Evolutionary conservation across 2,329 filamentous ascomycete genomes (phyloP).

Genomic region (Ascochyta viciae-villosae): DNA sequence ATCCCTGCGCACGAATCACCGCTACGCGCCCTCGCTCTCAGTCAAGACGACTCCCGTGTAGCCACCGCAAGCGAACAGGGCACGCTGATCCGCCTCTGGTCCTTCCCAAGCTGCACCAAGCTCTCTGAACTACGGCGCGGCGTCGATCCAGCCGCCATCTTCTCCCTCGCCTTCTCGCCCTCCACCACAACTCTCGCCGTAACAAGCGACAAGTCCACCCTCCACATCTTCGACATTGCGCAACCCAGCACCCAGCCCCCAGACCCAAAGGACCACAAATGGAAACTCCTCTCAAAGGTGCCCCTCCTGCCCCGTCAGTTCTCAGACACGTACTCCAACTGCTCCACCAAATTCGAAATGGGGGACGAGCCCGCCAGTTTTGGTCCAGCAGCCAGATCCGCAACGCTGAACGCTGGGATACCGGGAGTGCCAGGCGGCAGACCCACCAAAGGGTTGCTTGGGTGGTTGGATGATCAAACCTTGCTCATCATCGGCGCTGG

Average conservation of each 20-base stretch:
- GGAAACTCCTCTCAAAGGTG: conserved; percentile 83
- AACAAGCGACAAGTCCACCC: conserved; percentile 94
- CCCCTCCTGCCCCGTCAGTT: conserved; percentile 87
- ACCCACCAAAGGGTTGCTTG: conserved; percentile 82
- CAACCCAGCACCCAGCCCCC: conserved; percentile 5
- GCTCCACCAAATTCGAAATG: conserved; percentile 80
- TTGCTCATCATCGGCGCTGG: conserved; percentile 82
- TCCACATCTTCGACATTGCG: conserved; percentile 88
- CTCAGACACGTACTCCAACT: conserved; percentile 87
- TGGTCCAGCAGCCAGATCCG: conserved; percentile 38
- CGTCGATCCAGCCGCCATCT: conserved; percentile 86
- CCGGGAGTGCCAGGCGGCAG: conserved; percentile 62
- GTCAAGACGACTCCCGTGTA: conserved; percentile 78
- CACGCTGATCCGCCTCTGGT: conserved; percentile 86
- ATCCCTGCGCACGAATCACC: conserved; percentile 87
- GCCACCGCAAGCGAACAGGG: conserved; percentile 94
- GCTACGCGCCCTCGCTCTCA: conserved; percentile 80
- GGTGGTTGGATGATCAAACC: conserved; percentile 79
- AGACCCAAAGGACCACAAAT: conserved; percentile 62
- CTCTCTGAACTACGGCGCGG: conserved; percentile 86
- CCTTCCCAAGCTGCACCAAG: conserved; percentile 79
- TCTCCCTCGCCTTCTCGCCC: conserved; percentile 86
- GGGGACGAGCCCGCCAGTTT: conserved; percentile 69
- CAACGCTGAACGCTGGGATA: conserved; percentile 55
- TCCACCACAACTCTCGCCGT: conserved; percentile 81